Percentiles rank a stretch among this genome's conserved stretches.
Evolutionary conservation across 2,329 filamentous ascomycete species (phyloP).

Genomic region (Fusarium beomiforme): DNA sequence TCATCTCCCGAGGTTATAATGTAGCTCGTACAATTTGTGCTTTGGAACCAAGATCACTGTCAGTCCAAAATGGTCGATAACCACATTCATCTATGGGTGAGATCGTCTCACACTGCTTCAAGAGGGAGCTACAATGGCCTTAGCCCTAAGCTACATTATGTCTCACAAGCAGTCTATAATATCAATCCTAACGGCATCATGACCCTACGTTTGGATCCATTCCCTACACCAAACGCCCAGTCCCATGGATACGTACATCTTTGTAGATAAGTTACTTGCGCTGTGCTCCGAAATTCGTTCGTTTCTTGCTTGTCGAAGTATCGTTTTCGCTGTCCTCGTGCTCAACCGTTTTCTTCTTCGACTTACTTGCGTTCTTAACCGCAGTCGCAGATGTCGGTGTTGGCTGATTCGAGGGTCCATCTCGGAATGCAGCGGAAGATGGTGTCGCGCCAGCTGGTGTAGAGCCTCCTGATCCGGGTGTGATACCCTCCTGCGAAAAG

Average conservation of each 20-base stretch:
- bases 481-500: slow-evolving; percentile 36
- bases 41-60: no score
- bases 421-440: slow-evolving; percentile 63
- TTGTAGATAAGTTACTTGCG: slow-evolving; percentile 54
- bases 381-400: slow-evolving; percentile 65
- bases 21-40: no score
- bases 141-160: not conserved
- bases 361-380: slow-evolving; percentile 58
- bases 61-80: not conserved
- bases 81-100: not conserved
- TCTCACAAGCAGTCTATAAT: not conserved
- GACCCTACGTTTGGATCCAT: slow-evolving; percentile 1
- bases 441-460: slow-evolving; percentile 55
- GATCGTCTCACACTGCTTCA: not conserved
- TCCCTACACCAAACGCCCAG: slow-evolving; percentile 10
- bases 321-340: slow-evolving; percentile 70
- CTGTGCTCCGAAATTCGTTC: slow-evolving; percentile 66
- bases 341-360: slow-evolving; percentile 60
- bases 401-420: slow-evolving; percentile 60
- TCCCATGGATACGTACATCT: not conserved
- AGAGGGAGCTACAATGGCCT: not conserved
- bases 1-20: no score
- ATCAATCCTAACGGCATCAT: slow-evolving; percentile 13
- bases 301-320: slow-evolving; percentile 61
- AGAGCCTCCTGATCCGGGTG: slow-evolving; percentile 51